These are phyloP conservation scores for Zymoseptoria ardabiliae DNA, from an alignment of 2,329 filamentous ascomycete genomes.

Conservation along the genomic window DNA sequence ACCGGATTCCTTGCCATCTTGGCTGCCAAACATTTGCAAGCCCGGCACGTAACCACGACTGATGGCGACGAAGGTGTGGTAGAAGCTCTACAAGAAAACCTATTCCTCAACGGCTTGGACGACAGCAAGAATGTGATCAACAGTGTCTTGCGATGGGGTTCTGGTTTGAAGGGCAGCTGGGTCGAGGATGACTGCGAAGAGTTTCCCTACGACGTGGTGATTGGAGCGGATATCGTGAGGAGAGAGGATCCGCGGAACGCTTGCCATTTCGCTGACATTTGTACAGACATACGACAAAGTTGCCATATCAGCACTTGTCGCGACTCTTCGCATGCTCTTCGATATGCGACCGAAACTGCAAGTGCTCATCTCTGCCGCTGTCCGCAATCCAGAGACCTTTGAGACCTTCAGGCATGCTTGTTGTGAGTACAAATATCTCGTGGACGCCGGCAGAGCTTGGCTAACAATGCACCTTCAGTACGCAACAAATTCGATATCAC, in stretches of 20 bases:
- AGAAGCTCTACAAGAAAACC: conserved; percentile 57
- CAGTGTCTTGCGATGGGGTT: conserved; percentile 59
- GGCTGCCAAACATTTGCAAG: conserved; percentile 59
- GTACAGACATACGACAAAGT: conserved; percentile 61
- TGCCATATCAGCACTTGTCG: conserved; percentile 56
- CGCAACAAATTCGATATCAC: conserved; percentile 26
- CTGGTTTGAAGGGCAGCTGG: conserved; percentile 51
- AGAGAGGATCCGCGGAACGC: neutral
- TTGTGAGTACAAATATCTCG: conserved; percentile 30
- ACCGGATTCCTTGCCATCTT: conserved; percentile 70
- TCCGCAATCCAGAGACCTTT: conserved; percentile 65
- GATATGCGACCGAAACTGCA: conserved; percentile 48
- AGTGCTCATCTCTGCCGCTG: conserved; percentile 62
- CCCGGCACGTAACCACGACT: conserved; percentile 57
- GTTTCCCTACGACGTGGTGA: conserved; percentile 51
- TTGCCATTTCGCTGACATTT: conserved; percentile 4
- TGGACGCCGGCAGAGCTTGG: neutral
- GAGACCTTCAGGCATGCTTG: conserved; percentile 56
- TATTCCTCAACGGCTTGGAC: conserved; percentile 61
- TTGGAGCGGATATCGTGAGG: conserved; percentile 65
- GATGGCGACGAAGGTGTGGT: conserved; percentile 70
- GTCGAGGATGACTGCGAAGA: conserved; percentile 45
- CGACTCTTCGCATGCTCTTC: conserved; percentile 57
- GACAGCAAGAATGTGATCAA: conserved; percentile 39
- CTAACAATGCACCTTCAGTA: conserved; percentile 16